A percentile compares a stretch with the other conserved stretches of the same genome.
Evolutionary conservation across 495 filamentous ascomycete genomes (phyloP).

Genomic region (Coniosporium apollinis): DNA sequence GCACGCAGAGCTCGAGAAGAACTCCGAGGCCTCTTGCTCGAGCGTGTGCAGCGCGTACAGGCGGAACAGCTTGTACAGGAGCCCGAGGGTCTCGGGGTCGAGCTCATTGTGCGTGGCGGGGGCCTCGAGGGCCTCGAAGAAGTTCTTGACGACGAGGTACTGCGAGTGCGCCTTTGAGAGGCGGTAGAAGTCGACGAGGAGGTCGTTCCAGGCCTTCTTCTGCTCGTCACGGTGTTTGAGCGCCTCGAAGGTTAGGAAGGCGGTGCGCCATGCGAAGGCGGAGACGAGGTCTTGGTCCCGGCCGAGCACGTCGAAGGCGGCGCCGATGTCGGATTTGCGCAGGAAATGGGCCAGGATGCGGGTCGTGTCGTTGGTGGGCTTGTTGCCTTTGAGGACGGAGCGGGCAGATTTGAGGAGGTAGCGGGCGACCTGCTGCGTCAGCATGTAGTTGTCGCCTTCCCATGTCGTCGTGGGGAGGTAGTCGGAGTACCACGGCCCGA

Average conservation of each 20-base stretch:
- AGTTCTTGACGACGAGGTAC: constrained; percentile 54
- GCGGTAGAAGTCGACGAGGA: constrained; percentile 59
- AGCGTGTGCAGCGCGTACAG: constrained; percentile 49
- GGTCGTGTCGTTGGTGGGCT: constrained; percentile 39
- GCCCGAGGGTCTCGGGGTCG: constrained; percentile 31
- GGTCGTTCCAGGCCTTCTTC: constrained; percentile 51
- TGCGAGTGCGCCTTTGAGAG: constrained; percentile 51
- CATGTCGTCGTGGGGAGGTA: constrained; percentile 53
- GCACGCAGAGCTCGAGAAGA: constrained; percentile 44
- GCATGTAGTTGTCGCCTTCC: constrained; percentile 64
- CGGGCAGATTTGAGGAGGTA: constrained; percentile 52
- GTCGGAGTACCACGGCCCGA: constrained; percentile 49
- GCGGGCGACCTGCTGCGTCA: constrained; percentile 61
- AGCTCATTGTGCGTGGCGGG: constrained; percentile 29
- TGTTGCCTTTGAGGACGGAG: constrained; percentile 38
- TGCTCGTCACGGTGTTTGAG: constrained; percentile 53
- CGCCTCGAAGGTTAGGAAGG: constrained; percentile 53
- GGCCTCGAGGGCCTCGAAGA: constrained; percentile 46
- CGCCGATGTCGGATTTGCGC: constrained; percentile 43
- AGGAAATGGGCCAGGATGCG: constrained; percentile 42
- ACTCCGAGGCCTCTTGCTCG: constrained; percentile 47
- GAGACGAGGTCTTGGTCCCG: constrained; percentile 45
- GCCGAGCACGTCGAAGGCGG: constrained; percentile 48
- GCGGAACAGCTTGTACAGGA: constrained; percentile 48
- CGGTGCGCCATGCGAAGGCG: constrained; percentile 54